Evolutionary conservation across 2,329 filamentous ascomycete species (phyloP), one percentile per base, ranked within the genome.

Genomic region (Penicillium brevicompactum): DNA sequence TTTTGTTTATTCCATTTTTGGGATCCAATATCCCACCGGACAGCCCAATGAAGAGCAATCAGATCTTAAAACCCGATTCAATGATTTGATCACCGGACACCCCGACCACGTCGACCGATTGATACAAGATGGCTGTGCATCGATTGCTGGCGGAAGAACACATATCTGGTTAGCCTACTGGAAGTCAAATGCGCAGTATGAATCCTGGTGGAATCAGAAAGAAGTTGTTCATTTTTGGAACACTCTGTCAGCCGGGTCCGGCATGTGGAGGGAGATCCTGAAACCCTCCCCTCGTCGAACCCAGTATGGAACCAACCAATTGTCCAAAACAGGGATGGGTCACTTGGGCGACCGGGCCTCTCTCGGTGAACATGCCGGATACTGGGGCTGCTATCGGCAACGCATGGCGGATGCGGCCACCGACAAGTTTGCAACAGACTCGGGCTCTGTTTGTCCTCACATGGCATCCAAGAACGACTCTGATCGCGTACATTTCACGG

Each of bases 351-450:
- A 31, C 0, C 48, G 34, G 27, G 38, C 49, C 5, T 45, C 54
- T 10, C 37, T 56, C 1, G 34, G 31, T 0, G 44, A 61, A 24
- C 59, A 61, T n/a, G 40, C 18, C 5, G 62, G 62, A 3, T 64
- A 62, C 38, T 64, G 60, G 62, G 62, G 62, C 0, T 64, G 60
- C 18, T 59, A 59, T 22, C 51, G 55, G 6, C 49, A 61, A 38
- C 51, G 56, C 8, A 61, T 60, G 43, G 30, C 30, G 9, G 48
- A 49, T n/a, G 42, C 34, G 18, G 14, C 32, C 16, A 44, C 22
- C 2, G 53, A 56, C n/a, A 48, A 7, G 2, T 51, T 56, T 14
- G 43, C 30, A 18, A 46, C 46, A 14, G 40, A 49, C n/a, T 14
- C 43, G 4, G n/a, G 31, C 16, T 13, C 22, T 14, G 5, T 13